A percentile compares a stretch with the other conserved stretches of the same genome.
phyloP scores from a whole-genome alignment of 768 basidiomycete genomes.

The Boletus subcaerulescens region DNA sequence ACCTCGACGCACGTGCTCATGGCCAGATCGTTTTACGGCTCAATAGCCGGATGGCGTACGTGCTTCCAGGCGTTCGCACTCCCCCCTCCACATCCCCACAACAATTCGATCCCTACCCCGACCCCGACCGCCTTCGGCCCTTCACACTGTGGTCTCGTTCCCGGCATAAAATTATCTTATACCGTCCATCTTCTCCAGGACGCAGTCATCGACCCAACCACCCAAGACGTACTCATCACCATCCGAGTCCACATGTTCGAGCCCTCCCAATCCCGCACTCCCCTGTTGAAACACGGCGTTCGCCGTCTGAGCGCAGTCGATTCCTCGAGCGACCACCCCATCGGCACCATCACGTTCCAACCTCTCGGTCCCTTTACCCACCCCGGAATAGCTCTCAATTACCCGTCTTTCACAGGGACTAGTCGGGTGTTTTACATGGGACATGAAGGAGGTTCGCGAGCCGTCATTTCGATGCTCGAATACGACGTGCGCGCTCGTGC shows the following conservation, averaged over 20 bases:
- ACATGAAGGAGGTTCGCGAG: not conserved
- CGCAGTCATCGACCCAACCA: slow-evolving; percentile 4
- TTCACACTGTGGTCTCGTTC: slow-evolving; percentile 13
- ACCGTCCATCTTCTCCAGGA: slow-evolving; percentile 11
- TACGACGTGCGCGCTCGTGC: slow-evolving; percentile 7
- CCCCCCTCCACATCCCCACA: not conserved
- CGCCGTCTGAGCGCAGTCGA: not conserved
- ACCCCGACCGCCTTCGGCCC: not conserved
- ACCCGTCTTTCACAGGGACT: slow-evolving; percentile 13
- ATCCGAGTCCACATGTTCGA: not conserved
- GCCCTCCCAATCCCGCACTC: not conserved
- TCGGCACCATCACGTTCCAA: slow-evolving; percentile 11
- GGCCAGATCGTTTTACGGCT: not conserved
- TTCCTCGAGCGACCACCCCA: not conserved
- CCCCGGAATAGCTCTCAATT: not conserved
- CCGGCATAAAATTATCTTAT: not conserved
- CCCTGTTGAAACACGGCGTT: not conserved
- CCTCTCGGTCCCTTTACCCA: not conserved
- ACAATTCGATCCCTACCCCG: not conserved
- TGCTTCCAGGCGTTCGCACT: slow-evolving; percentile 13
- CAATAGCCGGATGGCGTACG: not conserved
- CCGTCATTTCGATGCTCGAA: slow-evolving; percentile 6
- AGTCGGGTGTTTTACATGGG: slow-evolving; percentile 11
- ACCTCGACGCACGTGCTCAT: slow-evolving; percentile 22
- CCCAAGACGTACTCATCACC: slow-evolving; percentile 10